phyloP scores from a whole-genome alignment of 1,139 yeast genomes.

The Blastobotrys malaysiensis region DNA sequence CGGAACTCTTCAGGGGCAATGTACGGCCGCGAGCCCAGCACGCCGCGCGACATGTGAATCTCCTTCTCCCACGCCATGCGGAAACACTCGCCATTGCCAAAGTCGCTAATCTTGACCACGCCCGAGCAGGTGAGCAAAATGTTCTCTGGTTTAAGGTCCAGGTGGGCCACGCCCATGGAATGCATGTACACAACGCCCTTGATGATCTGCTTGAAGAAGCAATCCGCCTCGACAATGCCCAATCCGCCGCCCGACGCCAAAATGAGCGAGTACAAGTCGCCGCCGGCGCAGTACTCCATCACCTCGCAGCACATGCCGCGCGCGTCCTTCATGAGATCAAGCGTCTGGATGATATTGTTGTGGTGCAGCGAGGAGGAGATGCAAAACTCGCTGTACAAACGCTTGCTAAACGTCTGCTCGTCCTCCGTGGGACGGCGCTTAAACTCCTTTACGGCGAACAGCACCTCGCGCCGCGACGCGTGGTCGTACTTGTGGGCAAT shows the following conservation, averaged over 20 bases:
- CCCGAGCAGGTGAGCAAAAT: constrained; percentile 76
- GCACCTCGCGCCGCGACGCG: constrained; percentile 40
- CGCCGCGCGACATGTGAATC: constrained; percentile 75
- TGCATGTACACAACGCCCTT: constrained; percentile 95
- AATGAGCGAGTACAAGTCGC: constrained; percentile 83
- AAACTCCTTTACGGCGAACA: constrained; percentile 83
- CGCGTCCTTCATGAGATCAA: constrained; percentile 83
- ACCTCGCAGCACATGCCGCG: constrained; percentile 94
- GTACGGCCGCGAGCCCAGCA: constrained; percentile 90
- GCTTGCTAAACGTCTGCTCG: constrained; percentile 55
- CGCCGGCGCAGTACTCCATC: constrained; percentile 95
- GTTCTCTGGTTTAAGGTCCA: constrained; percentile 94
- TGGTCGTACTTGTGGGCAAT: constrained; percentile 53
- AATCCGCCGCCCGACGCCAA: constrained; percentile 73
- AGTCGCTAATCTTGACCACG: constrained; percentile 81
- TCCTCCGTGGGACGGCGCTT: constrained; percentile 52
- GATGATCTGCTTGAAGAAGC: constrained; percentile 87
- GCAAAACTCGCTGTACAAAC: constrained; percentile 80
- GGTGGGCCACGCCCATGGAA: constrained; percentile 93
- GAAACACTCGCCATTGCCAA: constrained; percentile 94
- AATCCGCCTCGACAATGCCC: constrained; percentile 86
- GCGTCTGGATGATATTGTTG: constrained; percentile 74
- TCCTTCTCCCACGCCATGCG: constrained; percentile 95
- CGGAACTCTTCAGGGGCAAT: constrained; percentile 94
- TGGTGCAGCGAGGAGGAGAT: constrained; percentile 77